A percentile compares a stretch with the other conserved stretches of the same genome.
Conservation (phyloP, 2,329 filamentous ascomycete genomes). For the Coniochaeta sp. region DNA sequence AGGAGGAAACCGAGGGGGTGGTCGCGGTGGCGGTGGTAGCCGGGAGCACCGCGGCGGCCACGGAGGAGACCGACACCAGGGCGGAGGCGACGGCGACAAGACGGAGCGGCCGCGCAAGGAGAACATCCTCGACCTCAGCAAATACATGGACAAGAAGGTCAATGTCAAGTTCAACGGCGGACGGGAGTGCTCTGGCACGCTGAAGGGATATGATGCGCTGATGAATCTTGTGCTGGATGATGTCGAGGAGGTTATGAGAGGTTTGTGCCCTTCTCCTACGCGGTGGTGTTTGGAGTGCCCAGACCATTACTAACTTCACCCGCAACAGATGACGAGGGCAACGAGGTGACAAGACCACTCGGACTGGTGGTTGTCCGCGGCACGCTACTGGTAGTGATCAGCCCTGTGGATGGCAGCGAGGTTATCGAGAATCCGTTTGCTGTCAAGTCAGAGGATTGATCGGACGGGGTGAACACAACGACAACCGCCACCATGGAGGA, state of each 20-base stretch:
- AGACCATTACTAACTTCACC: conserved; percentile 4
- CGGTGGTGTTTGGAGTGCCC: not conserved
- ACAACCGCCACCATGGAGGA: not conserved
- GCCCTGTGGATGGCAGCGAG: conserved; percentile 89
- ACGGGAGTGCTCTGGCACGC: conserved; percentile 79
- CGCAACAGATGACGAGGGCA: conserved; percentile 78
- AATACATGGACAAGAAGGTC: conserved; percentile 96
- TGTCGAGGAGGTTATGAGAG: conserved; percentile 81
- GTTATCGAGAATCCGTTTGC: conserved; percentile 92
- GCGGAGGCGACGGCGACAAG: conserved; percentile 33
- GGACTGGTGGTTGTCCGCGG: conserved; percentile 87
- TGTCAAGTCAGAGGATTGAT: conserved; percentile 59
- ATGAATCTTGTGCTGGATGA: conserved; percentile 98
- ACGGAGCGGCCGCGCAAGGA: conserved; percentile 92
- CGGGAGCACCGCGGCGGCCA: conserved; percentile 28
- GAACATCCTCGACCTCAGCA: conserved; percentile 89
- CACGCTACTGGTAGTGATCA: conserved; percentile 86
- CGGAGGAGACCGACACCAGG: conserved; percentile 33
- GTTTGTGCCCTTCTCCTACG: conserved; percentile 38
- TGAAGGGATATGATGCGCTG: conserved; percentile 94
- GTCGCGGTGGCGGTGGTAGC: conserved; percentile 33
- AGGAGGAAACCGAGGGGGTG: conserved; percentile 32
- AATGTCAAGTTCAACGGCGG: conserved; percentile 96
- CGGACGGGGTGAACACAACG: not conserved
- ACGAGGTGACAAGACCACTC: conserved; percentile 71